Evolutionary conservation across 225 moss, liverwort and hornwort species (phyloP), one percentile per base, ranked within the genome.

Genomic region (Physcomitrium patens): DNA sequence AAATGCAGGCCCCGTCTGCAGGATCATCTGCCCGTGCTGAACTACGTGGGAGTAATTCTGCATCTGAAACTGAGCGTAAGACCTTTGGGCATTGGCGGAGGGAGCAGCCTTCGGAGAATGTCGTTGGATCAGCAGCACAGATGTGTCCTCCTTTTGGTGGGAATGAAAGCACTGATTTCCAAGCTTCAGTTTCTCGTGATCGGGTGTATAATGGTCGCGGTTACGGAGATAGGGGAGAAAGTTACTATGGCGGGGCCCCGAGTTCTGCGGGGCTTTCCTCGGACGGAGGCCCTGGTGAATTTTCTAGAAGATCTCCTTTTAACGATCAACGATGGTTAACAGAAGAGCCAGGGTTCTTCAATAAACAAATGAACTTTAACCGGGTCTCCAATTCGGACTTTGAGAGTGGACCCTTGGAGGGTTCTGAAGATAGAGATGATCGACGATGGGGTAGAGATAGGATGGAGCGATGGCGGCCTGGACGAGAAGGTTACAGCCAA

Each of bases 361-460:
- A 78, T 74, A 93, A 93, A 31, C 84, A 86, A 53, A 56, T 81
- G 3, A 83, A 82, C 55, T 82, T 81, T 68, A 82, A 89, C 15
- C 91, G 90, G 26, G 78, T 85, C 20, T 85, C 74, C 59, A 81
- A 82, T 74, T 81, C 87, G 52, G 93, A 95, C 45, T 82, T 82
- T 72, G 95, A 95, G 63, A 73, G 73, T 77, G 88, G 84, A 49
- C 71, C 81, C 67, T 72, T 85, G 55, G 93, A 93, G 12, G 86
- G 74, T 70, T 80, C 85, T 70, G 93, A 82, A 76, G 97, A 99
- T 18, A 91, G 90, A 73, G 94, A 95, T 68, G 93, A 93, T 73
- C 90, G 91, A 50, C 95, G 94, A 72, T 99, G 97, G 97, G 91
- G 85, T 78, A 90, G 95, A 76, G 95, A 99, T 43, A 94, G 93